phyloP scores from a whole-genome alignment of 768 basidiomycete genomes.

The Suillus subluteus region DNA sequence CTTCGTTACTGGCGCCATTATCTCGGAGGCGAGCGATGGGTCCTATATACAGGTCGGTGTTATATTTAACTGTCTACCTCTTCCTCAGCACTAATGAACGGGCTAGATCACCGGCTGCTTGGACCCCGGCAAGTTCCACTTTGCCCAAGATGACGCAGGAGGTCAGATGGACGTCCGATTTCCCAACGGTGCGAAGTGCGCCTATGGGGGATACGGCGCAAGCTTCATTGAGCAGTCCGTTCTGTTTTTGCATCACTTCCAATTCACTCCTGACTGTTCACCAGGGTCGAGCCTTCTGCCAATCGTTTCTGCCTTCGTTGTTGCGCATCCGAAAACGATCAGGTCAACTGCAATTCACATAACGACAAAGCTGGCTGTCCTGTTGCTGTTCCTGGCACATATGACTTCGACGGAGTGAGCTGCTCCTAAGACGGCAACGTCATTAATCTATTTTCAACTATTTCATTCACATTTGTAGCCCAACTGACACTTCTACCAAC shows the following conservation, averaged over 20 bases:
- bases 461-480: slow-evolving; percentile 1
- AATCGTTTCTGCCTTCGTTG: slow-evolving; percentile 54
- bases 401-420: slow-evolving; percentile 44
- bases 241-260: not conserved
- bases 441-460: not conserved
- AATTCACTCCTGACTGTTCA: not conserved
- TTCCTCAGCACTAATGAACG: not conserved
- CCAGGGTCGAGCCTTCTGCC: slow-evolving; percentile 49
- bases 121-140: slow-evolving; percentile 33
- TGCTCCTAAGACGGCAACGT: slow-evolving; percentile 33
- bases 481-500: not conserved
- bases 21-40: slow-evolving; percentile 37
- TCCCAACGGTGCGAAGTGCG: slow-evolving; percentile 57
- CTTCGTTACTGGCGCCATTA: slow-evolving; percentile 42
- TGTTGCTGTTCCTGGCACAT: slow-evolving; percentile 47
- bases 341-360: slow-evolving; percentile 55
- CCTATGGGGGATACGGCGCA: slow-evolving; percentile 52
- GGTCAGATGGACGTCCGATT: slow-evolving; percentile 55
- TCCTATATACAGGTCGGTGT: slow-evolving; percentile 43
- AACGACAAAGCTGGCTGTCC: slow-evolving; percentile 48
- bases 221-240: slow-evolving; percentile 56
- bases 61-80: not conserved
- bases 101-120: slow-evolving; percentile 45
- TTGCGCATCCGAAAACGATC: slow-evolving; percentile 45
- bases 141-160: slow-evolving; percentile 41